Evolutionary conservation across 139 green algal genomes (phyloP).

Genomic region (Chlorella sp.): DNA sequence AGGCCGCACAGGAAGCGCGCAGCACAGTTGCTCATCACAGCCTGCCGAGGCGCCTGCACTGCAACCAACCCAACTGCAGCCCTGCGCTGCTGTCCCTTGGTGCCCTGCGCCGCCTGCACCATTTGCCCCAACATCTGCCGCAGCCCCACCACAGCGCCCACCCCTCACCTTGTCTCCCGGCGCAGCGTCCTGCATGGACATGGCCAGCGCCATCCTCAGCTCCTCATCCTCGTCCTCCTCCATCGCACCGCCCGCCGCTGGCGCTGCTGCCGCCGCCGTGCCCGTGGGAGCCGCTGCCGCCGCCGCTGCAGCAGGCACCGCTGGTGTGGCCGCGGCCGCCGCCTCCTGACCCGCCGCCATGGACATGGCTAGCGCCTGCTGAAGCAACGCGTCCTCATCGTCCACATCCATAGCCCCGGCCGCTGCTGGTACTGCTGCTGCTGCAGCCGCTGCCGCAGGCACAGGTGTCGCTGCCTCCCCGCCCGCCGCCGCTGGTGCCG

Average conservation of each 20-base stretch:
- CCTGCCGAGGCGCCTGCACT: no score
- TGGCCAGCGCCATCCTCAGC: slow-evolving; percentile 49
- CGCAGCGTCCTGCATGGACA: slow-evolving; percentile 57
- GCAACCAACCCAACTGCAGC: no score
- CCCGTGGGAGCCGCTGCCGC: slow-evolving; percentile 17
- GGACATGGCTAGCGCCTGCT: slow-evolving; percentile 84
- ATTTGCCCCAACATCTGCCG: no score
- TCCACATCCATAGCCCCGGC: slow-evolving; percentile 47
- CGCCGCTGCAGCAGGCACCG: slow-evolving; percentile 3
- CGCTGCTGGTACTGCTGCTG: background rate
- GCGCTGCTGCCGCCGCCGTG: slow-evolving; percentile 17
- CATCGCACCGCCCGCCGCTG: slow-evolving; percentile 30
- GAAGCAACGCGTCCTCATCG: slow-evolving; percentile 61
- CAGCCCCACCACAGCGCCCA: background rate
- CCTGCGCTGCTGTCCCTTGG: no score
- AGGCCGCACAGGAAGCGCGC: no score
- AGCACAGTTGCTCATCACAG: no score
- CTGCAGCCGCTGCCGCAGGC: slow-evolving; percentile 12
- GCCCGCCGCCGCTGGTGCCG: slow-evolving; percentile 12
- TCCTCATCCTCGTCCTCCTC: slow-evolving; percentile 51
- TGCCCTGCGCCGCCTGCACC: no score
- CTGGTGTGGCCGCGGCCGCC: background rate
- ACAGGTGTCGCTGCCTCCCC: slow-evolving; percentile 18
- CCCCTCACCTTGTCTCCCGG: slow-evolving; percentile 7
- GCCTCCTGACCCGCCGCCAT: slow-evolving; percentile 56